A percentile compares a stretch with the other conserved stretches of the same genome.
Conservation (phyloP, 139 green algal genomes). For the Picochlorum sp. region DNA sequence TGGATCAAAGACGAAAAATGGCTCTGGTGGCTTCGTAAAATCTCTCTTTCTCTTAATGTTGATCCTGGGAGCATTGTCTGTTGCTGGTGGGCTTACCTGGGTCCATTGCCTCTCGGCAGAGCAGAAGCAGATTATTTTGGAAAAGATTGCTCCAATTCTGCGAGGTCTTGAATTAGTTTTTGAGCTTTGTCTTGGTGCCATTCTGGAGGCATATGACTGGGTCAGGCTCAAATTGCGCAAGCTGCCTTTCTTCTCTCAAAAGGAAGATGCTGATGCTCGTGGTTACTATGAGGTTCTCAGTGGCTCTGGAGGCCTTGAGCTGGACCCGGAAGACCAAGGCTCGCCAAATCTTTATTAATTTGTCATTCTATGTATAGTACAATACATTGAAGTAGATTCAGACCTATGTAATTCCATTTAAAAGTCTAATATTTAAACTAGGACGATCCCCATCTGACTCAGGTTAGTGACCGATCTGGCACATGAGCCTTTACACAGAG, state of each 20-base stretch:
- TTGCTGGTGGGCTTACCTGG: slow-evolving; percentile 19
- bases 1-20: not conserved
- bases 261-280: not conserved
- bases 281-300: slow-evolving; percentile 8
- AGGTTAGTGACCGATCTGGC: too few relatives aligned
- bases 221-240: not conserved
- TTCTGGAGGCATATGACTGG: slow-evolving; percentile 21
- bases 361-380: not conserved
- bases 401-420: not conserved
- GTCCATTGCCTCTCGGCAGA: slow-evolving; percentile 5
- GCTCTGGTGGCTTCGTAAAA: not conserved
- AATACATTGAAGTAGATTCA: not conserved
- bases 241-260: not conserved
- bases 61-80: slow-evolving; percentile 9
- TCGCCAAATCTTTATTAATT: slow-evolving; percentile 1
- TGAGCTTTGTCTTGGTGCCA: slow-evolving; percentile 4
- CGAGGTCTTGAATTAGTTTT: not conserved
- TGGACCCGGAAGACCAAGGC: slow-evolving; percentile 25
- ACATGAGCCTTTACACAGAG: too few relatives aligned
- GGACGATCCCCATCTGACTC: too few relatives aligned
- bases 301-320: slow-evolving; percentile 8
- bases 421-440: too few relatives aligned
- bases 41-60: slow-evolving; percentile 21
- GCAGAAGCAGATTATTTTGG: not conserved
- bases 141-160: not conserved